phyloP scores from a whole-genome alignment of 2,329 filamentous ascomycete genomes.

The Scortechinia acanthostroma region DNA sequence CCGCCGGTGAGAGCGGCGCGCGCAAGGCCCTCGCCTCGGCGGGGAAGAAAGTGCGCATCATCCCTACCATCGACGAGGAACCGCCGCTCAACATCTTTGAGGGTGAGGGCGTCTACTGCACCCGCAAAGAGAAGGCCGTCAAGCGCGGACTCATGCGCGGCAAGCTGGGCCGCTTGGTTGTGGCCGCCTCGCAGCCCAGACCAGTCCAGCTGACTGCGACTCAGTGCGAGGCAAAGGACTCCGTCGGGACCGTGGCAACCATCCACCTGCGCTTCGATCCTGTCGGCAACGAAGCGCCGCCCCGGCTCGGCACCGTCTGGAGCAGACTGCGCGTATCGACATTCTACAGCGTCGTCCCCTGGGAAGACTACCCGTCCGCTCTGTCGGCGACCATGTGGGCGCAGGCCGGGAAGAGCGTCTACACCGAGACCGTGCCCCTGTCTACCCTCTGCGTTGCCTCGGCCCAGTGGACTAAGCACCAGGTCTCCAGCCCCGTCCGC shows the following conservation, averaged over 20 bases:
- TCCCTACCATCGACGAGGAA: conserved; percentile 49
- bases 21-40: conserved; percentile 36
- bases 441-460: conserved; percentile 45
- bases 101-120: background rate
- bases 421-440: conserved; percentile 40
- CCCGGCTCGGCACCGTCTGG: conserved; percentile 38
- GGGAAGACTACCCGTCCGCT: background rate
- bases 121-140: background rate
- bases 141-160: background rate
- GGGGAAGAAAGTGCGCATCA: conserved; percentile 46
- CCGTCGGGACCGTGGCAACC: conserved; percentile 24
- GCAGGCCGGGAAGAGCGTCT: conserved; percentile 39
- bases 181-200: background rate
- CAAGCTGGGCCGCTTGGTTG: background rate
- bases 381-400: conserved; percentile 24
- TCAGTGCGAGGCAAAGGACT: background rate
- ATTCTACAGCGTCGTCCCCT: background rate
- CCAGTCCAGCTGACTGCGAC: background rate
- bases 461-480: conserved; percentile 46
- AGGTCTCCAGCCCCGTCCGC: conserved; percentile 6
- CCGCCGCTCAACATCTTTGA: conserved; percentile 38
- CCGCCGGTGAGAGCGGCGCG: background rate
- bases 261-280: conserved; percentile 56
- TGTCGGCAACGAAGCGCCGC: conserved; percentile 34
- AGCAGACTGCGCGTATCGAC: conserved; percentile 12